These are phyloP conservation scores for Coix lacrymajobi DNA, from an alignment of 176 grass and related monocot species.

Conservation along the genomic window DNA sequence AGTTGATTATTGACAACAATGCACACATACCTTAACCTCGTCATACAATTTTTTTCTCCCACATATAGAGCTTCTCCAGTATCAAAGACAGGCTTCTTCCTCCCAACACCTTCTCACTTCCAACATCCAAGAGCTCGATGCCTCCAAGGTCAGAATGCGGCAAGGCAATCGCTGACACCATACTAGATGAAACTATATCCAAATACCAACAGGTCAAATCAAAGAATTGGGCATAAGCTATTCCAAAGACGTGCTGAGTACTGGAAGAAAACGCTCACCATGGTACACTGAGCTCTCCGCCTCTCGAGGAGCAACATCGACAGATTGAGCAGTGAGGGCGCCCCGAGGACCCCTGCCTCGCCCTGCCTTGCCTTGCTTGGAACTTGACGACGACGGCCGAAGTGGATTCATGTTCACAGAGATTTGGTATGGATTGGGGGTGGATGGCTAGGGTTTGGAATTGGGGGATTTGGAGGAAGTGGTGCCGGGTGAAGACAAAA, in stretches of 20 bases:
- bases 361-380: no score
- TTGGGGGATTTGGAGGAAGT: no score
- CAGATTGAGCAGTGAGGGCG: no score
- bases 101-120: conserved; percentile 46
- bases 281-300: conserved; percentile 60
- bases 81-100: conserved; percentile 55
- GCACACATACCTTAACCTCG: conserved; percentile 71
- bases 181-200: conserved; percentile 31
- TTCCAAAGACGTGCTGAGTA: neutral
- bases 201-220: conserved; percentile 11
- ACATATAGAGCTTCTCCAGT: conserved; percentile 78
- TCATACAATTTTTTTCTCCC: conserved; percentile 85
- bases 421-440: no score
- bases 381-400: no score
- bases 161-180: conserved; percentile 42
- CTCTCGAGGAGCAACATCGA: no score
- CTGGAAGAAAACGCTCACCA: conserved; percentile 36
- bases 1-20: neutral
- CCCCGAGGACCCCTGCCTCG: no score
- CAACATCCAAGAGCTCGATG: conserved; percentile 31
- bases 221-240: neutral
- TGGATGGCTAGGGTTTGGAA: no score
- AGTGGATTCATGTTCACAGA: no score
- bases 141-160: conserved; percentile 20
- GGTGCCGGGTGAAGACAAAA: no score